Percentiles rank a stretch among this genome's conserved stretches.
Conservation (phyloP, 345 rosid genomes). For the Turritis glabra region DNA sequence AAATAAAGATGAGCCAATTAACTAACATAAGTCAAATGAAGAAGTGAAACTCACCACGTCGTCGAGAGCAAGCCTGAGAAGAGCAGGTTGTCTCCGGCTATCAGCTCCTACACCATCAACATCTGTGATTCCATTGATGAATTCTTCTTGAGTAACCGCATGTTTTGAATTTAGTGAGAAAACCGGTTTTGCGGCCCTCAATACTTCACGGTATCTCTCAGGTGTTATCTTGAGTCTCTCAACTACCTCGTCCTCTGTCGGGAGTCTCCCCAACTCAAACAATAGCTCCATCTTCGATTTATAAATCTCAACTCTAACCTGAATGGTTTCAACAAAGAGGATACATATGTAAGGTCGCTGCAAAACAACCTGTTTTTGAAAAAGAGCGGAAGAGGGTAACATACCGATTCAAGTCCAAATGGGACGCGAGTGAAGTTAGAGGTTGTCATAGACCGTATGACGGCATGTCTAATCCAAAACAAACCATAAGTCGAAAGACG, state of each 20-base stretch:
- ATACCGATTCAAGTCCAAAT: slow-evolving; percentile 91
- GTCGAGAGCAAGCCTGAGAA: slow-evolving; percentile 95
- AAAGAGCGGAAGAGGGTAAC: slow-evolving; percentile 23
- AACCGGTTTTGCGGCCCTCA: slow-evolving; percentile 71
- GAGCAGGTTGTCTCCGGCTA: slow-evolving; percentile 67
- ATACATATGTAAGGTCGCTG: not conserved
- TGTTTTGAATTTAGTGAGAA: slow-evolving; percentile 77
- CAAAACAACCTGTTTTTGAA: not conserved
- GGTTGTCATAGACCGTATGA: slow-evolving; percentile 80
- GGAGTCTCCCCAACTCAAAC: slow-evolving; percentile 64
- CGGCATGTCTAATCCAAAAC: slow-evolving; percentile 96
- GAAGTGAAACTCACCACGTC: slow-evolving; percentile 65
- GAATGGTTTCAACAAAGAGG: slow-evolving; percentile 28
- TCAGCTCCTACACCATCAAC: slow-evolving; percentile 70
- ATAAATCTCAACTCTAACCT: slow-evolving; percentile 83
- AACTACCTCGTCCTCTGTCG: slow-evolving; percentile 72
- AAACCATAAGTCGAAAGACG: slow-evolving; percentile 86
- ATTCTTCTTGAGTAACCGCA: slow-evolving; percentile 78
- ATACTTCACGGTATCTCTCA: slow-evolving; percentile 82
- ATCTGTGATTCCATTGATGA: slow-evolving; percentile 71
- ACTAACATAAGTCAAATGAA: not conserved
- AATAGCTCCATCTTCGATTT: slow-evolving; percentile 64
- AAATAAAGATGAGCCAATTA: not conserved
- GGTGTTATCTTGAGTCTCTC: slow-evolving; percentile 66
- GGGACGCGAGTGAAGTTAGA: slow-evolving; percentile 86